Evolutionary conservation across 2,329 filamentous ascomycete genomes (phyloP).

Genomic region (Rugonectria rugulosa): DNA sequence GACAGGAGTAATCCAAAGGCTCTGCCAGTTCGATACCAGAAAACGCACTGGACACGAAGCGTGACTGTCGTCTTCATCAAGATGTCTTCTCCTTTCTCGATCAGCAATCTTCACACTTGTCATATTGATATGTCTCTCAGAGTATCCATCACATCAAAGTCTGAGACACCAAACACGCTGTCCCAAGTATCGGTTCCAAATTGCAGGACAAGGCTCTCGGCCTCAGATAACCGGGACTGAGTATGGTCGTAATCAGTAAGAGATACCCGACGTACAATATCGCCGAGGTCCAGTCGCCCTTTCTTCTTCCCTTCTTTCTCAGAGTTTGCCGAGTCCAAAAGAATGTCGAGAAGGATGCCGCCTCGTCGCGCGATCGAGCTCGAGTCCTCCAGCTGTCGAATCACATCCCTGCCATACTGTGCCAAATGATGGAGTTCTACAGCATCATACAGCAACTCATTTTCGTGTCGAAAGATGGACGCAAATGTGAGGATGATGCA

Average conservation of each 20-base stretch:
- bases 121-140: no score
- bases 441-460: not conserved
- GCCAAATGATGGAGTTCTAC: not conserved
- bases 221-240: not conserved
- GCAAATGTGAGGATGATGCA: slow-evolving; percentile 1
- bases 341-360: not conserved
- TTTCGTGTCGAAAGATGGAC: not conserved
- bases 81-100: not conserved
- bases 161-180: not conserved
- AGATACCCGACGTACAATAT: slow-evolving; percentile 4
- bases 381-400: not conserved
- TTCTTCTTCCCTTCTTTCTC: not conserved
- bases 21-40: no score
- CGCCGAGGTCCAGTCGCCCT: not conserved
- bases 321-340: not conserved
- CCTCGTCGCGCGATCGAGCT: slow-evolving; percentile 5
- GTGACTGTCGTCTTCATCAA: no score
- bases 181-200: not conserved
- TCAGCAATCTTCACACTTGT: no score
- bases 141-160: not conserved
- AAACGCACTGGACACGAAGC: no score
- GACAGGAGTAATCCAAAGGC: no score
- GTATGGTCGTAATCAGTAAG: not conserved
- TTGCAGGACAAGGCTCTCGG: not conserved
- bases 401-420: not conserved